Conservation (phyloP, 176 grass and related monocot species). For the Carex cristatella region DNA sequence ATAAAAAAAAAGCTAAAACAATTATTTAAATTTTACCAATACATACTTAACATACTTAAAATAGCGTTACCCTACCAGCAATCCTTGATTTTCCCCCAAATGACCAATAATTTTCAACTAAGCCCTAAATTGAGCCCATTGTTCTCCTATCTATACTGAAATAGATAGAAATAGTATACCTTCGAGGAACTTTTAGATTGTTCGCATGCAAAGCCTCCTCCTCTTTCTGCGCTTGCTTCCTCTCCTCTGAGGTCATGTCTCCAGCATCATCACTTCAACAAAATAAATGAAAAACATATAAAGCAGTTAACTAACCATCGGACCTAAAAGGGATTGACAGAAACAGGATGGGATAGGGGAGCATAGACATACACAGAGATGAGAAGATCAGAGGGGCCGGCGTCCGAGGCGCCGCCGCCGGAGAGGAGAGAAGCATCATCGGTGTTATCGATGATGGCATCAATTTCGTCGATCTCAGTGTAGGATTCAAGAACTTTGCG, state of each 20-base stretch:
- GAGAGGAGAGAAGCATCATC: constrained; percentile 47
- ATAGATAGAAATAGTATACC: constrained; percentile 23
- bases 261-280: constrained; percentile 45
- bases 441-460: constrained; percentile 60
- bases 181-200: constrained; percentile 66
- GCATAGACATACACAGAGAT: constrained; percentile 44
- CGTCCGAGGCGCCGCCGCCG: constrained; percentile 20
- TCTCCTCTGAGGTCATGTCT: constrained; percentile 41
- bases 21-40: not conserved
- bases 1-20: not conserved
- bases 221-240: constrained; percentile 46
- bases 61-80: not conserved
- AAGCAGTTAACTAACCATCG: not conserved
- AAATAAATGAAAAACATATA: not conserved
- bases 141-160: not conserved
- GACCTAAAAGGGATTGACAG: not conserved
- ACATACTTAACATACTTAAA: not conserved
- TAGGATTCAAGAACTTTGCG: constrained; percentile 62
- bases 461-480: constrained; percentile 81
- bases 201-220: constrained; percentile 68
- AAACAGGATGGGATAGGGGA: not conserved
- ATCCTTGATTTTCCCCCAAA: not conserved
- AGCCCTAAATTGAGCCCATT: not conserved
- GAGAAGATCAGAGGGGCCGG: constrained; percentile 30
- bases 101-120: not conserved